Conservation (phyloP, 2,329 filamentous ascomycete genomes). For the Pseudofabraea citricarpa region DNA sequence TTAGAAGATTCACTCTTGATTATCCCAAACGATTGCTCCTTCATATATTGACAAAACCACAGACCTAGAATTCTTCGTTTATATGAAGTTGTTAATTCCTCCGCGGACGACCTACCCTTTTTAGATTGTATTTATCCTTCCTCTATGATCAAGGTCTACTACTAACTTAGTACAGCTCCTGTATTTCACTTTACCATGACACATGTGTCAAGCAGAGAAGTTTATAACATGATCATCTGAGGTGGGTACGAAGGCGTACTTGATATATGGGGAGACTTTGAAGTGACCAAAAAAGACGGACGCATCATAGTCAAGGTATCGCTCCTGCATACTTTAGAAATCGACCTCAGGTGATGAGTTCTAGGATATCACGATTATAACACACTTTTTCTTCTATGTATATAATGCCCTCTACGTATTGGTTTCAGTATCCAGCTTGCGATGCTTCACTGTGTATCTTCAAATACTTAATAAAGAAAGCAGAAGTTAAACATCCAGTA, state of each 20-base stretch:
- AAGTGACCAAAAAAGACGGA: conserved; percentile 59
- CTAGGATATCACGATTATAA: too few species aligned
- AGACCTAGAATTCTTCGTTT: conserved; percentile 16
- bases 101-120: conserved; percentile 20
- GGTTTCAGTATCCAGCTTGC: too few species aligned
- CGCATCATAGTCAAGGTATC: conserved; percentile 50
- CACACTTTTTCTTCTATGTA: too few species aligned
- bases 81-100: conserved; percentile 14
- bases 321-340: too few species aligned
- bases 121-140: conserved; percentile 14
- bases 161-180: conserved; percentile 17
- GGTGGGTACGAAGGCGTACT: conserved; percentile 46
- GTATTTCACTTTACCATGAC: conserved; percentile 41
- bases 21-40: too few species aligned
- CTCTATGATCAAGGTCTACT: background rate
- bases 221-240: conserved; percentile 51
- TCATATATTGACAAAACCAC: too few species aligned
- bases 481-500: too few species aligned
- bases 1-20: background rate
- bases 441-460: too few species aligned
- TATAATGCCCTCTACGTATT: too few species aligned
- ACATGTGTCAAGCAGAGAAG: conserved; percentile 43
- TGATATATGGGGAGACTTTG: conserved; percentile 51
- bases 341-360: too few species aligned
- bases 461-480: too few species aligned